These are phyloP conservation scores for Mycena chlorophos DNA, from an alignment of 768 basidiomycete genomes.

Conservation along the genomic window DNA sequence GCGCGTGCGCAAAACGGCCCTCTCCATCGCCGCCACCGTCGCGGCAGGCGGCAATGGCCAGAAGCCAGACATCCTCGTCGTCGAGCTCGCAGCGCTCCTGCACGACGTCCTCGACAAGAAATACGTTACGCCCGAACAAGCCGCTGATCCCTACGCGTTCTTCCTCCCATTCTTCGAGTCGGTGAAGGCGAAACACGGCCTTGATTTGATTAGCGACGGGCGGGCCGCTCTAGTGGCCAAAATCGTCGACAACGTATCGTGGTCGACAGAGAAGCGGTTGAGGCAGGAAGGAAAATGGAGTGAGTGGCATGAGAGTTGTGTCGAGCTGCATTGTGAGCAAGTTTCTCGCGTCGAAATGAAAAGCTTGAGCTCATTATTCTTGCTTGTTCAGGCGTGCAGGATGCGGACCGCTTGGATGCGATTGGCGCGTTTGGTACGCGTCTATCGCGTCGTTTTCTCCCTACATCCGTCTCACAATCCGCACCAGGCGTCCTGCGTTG, in stretches of 20 bases:
- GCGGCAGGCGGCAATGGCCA: too few species aligned
- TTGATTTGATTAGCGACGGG: slow-evolving; percentile 62
- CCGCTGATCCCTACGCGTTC: slow-evolving; percentile 52
- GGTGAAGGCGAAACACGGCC: slow-evolving; percentile 40
- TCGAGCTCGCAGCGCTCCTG: slow-evolving; percentile 67
- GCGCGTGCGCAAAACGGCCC: slow-evolving; percentile 77
- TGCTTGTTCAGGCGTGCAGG: slow-evolving; percentile 42
- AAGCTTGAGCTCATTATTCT: not conserved
- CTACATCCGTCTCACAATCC: not conserved
- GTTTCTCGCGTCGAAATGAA: not conserved
- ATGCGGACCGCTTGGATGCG: slow-evolving; percentile 56
- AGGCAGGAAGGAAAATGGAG: slow-evolving; percentile 41
- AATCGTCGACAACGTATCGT: slow-evolving; percentile 80
- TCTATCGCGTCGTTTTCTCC: not conserved
- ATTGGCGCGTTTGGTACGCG: slow-evolving; percentile 54
- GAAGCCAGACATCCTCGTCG: slow-evolving; percentile 68
- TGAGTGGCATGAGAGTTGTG: slow-evolving; percentile 10
- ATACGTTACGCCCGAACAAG: slow-evolving; percentile 60
- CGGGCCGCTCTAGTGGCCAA: slow-evolving; percentile 54
- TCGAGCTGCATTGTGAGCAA: slow-evolving; percentile 12
- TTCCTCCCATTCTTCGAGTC: slow-evolving; percentile 33
- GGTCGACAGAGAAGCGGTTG: slow-evolving; percentile 79
- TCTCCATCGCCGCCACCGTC: slow-evolving; percentile 60
- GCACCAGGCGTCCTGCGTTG: slow-evolving; percentile 48
- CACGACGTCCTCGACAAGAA: slow-evolving; percentile 90